phyloP scores from a whole-genome alignment of 257 asterid genomes.

The Rehmannia glutinosa region DNA sequence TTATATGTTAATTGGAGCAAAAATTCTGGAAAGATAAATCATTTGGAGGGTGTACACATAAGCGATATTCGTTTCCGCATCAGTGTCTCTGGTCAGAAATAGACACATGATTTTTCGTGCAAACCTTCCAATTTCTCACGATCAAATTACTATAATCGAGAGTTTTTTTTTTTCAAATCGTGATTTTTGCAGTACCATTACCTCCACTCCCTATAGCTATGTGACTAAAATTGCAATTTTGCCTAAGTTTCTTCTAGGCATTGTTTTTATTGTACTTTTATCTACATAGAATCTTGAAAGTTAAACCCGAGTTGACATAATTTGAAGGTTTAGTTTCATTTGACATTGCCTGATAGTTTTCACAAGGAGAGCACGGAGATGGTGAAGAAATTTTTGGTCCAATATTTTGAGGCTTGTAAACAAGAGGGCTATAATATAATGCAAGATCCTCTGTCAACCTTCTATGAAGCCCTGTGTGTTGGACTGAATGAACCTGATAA shows the following conservation, averaged over 20 bases:
- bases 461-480: slow-evolving; percentile 59
- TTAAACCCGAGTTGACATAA: neutral
- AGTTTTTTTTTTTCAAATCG: neutral
- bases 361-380: slow-evolving; percentile 33
- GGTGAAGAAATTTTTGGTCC: slow-evolving; percentile 62
- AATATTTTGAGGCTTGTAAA: slow-evolving; percentile 56
- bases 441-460: slow-evolving; percentile 55
- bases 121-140: too few relatives aligned
- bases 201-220: too few relatives aligned
- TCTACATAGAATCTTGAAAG: neutral
- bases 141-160: too few relatives aligned
- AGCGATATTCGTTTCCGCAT: too few relatives aligned
- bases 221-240: too few relatives aligned
- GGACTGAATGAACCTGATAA: slow-evolving; percentile 33
- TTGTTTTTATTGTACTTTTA: neutral
- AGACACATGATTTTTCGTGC: too few relatives aligned
- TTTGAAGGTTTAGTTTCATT: neutral
- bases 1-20: too few relatives aligned
- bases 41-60: too few relatives aligned
- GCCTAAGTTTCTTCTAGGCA: too few relatives aligned
- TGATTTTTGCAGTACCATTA: too few relatives aligned
- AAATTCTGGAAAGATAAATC: too few relatives aligned
- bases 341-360: slow-evolving; percentile 30
- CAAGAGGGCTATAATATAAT: slow-evolving; percentile 48
- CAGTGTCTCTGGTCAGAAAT: too few relatives aligned